Evolutionary conservation across 148 eudicot genomes (phyloP), one percentile per base, ranked within the genome.

Genomic region (Vaccinium macrocarpon): DNA sequence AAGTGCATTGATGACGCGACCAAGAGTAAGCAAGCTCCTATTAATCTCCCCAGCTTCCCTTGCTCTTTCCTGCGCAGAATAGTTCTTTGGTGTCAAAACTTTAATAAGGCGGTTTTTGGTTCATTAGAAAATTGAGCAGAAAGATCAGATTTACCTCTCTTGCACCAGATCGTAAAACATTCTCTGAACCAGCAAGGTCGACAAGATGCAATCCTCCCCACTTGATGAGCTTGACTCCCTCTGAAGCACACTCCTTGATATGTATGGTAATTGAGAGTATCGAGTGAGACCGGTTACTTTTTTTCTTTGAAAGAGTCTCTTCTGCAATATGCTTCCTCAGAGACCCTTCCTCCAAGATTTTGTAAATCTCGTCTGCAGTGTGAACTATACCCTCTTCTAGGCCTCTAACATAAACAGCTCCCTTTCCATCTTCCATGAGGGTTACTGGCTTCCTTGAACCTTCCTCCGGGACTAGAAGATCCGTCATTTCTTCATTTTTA

Each of bases 41-140:
- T 89, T 91, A 38, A 89, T 91, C 90, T 88, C 91, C 76, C 93
- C 93, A 64, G 90, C 88, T 86, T 89, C 93, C 82, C 93, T 85
- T 76, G 90, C 91, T 87, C 91, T 83, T 19, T 84, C 91, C 93
- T 91, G 83, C 38, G 61, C 8, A 27, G 29, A 68, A 61, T 16
- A 64, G 46, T 29, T 59, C 53, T 59, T 11, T 8, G 16, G 8
- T 57, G 11, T 57, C 29, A 64, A 10, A 64, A 64, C 29, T 64
- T 13, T 64, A 10, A 10, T 6, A 64, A 64, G 29, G 25, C 64
- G 5, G n/a, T 68, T 2, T 13, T 68, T 68, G 73, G 73, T 13
- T 27, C 32, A 27, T n/a, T 57, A 10, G 12, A 13, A 35, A 29
- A 57, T 18, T 29, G 42, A 6, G 23, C 13, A 62, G 49, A 46